phyloP scores from a whole-genome alignment of 768 basidiomycete genomes.

The Tulasnella sp. region DNA sequence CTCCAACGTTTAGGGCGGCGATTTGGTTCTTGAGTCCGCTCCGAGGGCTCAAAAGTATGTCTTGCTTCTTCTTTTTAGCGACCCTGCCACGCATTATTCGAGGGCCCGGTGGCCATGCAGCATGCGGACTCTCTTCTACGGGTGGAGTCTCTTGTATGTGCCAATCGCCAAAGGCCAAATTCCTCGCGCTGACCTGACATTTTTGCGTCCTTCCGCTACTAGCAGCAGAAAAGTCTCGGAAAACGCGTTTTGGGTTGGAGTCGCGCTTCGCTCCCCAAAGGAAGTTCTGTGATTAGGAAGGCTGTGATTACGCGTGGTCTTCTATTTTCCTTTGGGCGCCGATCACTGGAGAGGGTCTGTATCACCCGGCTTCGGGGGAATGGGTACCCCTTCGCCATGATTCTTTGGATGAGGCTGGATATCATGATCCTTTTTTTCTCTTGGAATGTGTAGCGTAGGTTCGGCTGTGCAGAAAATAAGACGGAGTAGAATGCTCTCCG shows the following conservation, averaged over 20 bases:
- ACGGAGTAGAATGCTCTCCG: background rate
- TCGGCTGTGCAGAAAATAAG: background rate
- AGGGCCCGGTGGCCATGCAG: background rate
- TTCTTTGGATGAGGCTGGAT: background rate
- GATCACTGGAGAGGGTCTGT: background rate
- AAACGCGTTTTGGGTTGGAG: background rate
- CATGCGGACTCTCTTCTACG: background rate
- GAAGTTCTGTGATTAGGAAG: slow-evolving; percentile 7
- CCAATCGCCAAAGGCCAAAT: background rate
- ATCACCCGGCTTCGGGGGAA: background rate
- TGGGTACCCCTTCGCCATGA: background rate
- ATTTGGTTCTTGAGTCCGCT: background rate
- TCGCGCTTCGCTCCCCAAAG: background rate
- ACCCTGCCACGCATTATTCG: background rate
- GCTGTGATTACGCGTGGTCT: background rate
- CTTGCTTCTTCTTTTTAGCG: background rate
- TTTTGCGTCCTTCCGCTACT: background rate
- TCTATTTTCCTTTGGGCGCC: background rate
- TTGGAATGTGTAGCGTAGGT: background rate
- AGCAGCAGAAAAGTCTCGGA: background rate
- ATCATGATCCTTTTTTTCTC: background rate
- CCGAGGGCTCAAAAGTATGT: background rate
- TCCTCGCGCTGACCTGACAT: background rate
- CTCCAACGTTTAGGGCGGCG: slow-evolving; percentile 2
- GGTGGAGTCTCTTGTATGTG: background rate